Base-by-base conservation (phyloP, 2,329 filamentous ascomycete species). In the Fusarium newnesense region DNA sequence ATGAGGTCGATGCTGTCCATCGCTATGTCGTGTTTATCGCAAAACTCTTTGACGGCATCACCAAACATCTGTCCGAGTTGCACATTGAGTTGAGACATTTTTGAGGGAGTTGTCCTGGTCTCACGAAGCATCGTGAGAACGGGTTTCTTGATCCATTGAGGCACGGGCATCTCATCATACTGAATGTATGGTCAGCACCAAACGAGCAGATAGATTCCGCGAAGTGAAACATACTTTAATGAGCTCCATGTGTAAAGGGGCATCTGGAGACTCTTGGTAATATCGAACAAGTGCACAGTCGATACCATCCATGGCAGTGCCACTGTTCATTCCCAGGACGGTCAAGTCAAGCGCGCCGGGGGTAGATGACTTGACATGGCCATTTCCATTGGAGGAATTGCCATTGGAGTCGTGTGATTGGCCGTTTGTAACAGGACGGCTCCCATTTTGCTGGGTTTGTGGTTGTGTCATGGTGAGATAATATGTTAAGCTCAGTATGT, bases 231-330 rank as follows among this genome's bases (percentile, higher is more conserved):
- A 26, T 42, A 64, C 62, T 32, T 64, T 53, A 4, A 64, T 13
- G 11, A 90, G 81, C 72, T 87, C 83, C 71, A 90, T 87, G 72
- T 87, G 84, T 82, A 90, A 84, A 9, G 86, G 83, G 9, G 83
- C 81, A 19, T 84, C 80, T 4, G 87, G 87, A 13, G 83, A 82
- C 32, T 85, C 83, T 76, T 90, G 88, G 59, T 81, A 81, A 76
- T 89, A 90, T 68, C 81, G 85, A 75, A 88, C 88, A 21, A 90
- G 82, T 8, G 86, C 87, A 75, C 87, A 89, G 75, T 89, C 87
- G 47, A 90, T 88, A 37, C 86, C 85, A 72, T 88, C 87, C 87
- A 89, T 86, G 2, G 84, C 84, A 13, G 85, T 87, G 34, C 86
- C 86, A 53, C 82, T 61, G 81, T 84, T 75, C 50, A 89, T 78